Percentiles rank a stretch among this genome's conserved stretches.
These are phyloP conservation scores for Colletotrichum aenigma DNA, from an alignment of 2,329 filamentous ascomycete genomes.

Conservation along the genomic window DNA sequence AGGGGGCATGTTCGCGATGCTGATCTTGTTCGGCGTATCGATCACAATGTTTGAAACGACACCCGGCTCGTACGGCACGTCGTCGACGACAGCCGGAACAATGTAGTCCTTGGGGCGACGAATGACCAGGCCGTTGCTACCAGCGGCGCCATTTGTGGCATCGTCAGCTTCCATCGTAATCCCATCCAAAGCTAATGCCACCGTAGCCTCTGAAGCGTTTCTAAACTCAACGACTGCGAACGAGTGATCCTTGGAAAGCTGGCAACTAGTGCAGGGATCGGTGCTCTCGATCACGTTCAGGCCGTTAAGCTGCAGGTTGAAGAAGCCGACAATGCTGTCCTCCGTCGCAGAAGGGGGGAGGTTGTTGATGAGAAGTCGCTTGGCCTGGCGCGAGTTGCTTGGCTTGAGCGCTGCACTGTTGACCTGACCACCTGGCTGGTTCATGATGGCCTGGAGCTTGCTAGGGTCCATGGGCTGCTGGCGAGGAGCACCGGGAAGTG, in stretches of 20 bases:
- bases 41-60: slow-evolving; percentile 81
- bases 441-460: slow-evolving; percentile 94
- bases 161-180: slow-evolving; percentile 83
- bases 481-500: slow-evolving; percentile 90
- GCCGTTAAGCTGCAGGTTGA: slow-evolving; percentile 97
- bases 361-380: slow-evolving; percentile 88
- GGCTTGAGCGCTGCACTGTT: slow-evolving; percentile 86
- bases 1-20: slow-evolving; percentile 84
- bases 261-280: slow-evolving; percentile 84
- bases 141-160: slow-evolving; percentile 55
- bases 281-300: slow-evolving; percentile 85
- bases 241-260: slow-evolving; percentile 77
- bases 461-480: slow-evolving; percentile 95
- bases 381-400: slow-evolving; percentile 90
- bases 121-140: slow-evolving; percentile 69
- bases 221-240: slow-evolving; percentile 95
- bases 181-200: slow-evolving; percentile 88
- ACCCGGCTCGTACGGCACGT: slow-evolving; percentile 75
- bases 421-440: slow-evolving; percentile 75
- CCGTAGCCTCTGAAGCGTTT: slow-evolving; percentile 83
- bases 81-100: slow-evolving; percentile 79
- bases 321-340: slow-evolving; percentile 80
- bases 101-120: slow-evolving; percentile 96
- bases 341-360: slow-evolving; percentile 76
- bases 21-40: slow-evolving; percentile 94